A percentile compares a stretch with the other conserved stretches of the same genome.
These are phyloP conservation scores for Aspergillus ibericus DNA, from an alignment of 2,329 filamentous ascomycete species.

Conservation along the genomic window DNA sequence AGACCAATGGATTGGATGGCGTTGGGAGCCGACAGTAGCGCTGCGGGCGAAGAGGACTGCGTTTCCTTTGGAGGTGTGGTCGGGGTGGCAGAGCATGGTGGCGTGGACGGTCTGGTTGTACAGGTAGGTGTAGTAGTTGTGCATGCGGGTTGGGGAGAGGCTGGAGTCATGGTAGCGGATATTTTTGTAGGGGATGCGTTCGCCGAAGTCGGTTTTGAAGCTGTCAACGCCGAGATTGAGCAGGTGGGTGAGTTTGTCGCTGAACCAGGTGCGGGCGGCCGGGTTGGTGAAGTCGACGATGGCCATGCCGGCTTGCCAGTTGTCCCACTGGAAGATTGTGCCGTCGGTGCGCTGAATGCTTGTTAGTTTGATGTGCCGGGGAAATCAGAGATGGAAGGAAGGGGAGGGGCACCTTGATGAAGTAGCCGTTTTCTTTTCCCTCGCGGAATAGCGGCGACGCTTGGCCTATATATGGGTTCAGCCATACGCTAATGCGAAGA, in stretches of 20 bases:
- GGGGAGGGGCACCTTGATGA: slow-evolving; percentile 53
- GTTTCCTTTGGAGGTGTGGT: slow-evolving; percentile 37
- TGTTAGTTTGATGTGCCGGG: not conserved
- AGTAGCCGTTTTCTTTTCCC: slow-evolving; percentile 63
- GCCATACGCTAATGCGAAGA: slow-evolving; percentile 72
- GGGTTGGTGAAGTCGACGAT: slow-evolving; percentile 75
- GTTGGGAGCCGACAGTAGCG: slow-evolving; percentile 67
- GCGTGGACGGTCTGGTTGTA: slow-evolving; percentile 72
- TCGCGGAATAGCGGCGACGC: slow-evolving; percentile 65
- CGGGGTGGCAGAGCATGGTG: slow-evolving; percentile 57
- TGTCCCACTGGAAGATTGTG: slow-evolving; percentile 72
- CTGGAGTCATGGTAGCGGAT: slow-evolving; percentile 62
- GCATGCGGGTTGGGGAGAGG: slow-evolving; percentile 61
- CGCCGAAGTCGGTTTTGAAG: slow-evolving; percentile 76
- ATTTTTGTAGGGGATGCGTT: slow-evolving; percentile 66
- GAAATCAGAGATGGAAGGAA: not conserved
- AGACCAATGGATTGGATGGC: slow-evolving; percentile 70
- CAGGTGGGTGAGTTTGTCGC: slow-evolving; percentile 59
- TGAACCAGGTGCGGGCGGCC: slow-evolving; percentile 65
- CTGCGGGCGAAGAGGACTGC: slow-evolving; percentile 64
- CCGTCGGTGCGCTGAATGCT: slow-evolving; percentile 58
- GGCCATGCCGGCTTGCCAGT: slow-evolving; percentile 77
- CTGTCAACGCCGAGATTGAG: slow-evolving; percentile 69
- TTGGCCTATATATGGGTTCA: slow-evolving; percentile 73
- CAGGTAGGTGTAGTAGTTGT: slow-evolving; percentile 73